Conservation (phyloP, 2,329 filamentous ascomycete species). For the Fusarium setosum region DNA sequence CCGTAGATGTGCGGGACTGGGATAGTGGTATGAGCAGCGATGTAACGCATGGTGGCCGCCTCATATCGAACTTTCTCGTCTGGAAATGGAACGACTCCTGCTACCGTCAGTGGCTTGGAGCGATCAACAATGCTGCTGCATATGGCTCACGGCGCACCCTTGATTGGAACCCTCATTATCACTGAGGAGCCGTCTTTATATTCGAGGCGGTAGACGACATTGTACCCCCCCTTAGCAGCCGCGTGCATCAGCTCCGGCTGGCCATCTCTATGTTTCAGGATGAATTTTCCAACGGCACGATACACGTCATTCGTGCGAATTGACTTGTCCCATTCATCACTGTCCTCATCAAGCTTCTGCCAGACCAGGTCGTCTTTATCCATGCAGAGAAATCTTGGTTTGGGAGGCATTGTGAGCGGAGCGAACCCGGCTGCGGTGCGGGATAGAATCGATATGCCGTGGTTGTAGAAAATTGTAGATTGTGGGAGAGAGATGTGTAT, state of each 20-base stretch:
- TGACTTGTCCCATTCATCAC: slow-evolving; percentile 39
- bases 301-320: slow-evolving; percentile 29
- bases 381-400: not conserved
- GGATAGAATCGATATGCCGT: too few species aligned
- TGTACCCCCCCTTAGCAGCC: slow-evolving; percentile 44
- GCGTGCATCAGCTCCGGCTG: slow-evolving; percentile 36
- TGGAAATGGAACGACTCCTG: slow-evolving; percentile 41
- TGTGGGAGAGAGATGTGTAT: too few species aligned
- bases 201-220: slow-evolving; percentile 46
- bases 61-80: slow-evolving; percentile 52
- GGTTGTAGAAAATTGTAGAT: too few species aligned
- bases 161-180: slow-evolving; percentile 44
- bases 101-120: not conserved
- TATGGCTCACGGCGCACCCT: slow-evolving; percentile 21
- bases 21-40: slow-evolving; percentile 48
- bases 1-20: slow-evolving; percentile 49
- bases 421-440: too few species aligned
- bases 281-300: slow-evolving; percentile 35
- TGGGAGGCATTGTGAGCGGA: too few species aligned
- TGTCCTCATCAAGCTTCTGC: slow-evolving; percentile 40
- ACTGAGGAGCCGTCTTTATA: slow-evolving; percentile 47
- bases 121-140: not conserved
- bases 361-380: slow-evolving; percentile 43
- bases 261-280: slow-evolving; percentile 40
- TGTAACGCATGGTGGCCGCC: slow-evolving; percentile 49